Evolutionary conservation across 2,329 filamentous ascomycete genomes (phyloP), one percentile per base, ranked within the genome.

Genomic region (Colletotrichum musae): DNA sequence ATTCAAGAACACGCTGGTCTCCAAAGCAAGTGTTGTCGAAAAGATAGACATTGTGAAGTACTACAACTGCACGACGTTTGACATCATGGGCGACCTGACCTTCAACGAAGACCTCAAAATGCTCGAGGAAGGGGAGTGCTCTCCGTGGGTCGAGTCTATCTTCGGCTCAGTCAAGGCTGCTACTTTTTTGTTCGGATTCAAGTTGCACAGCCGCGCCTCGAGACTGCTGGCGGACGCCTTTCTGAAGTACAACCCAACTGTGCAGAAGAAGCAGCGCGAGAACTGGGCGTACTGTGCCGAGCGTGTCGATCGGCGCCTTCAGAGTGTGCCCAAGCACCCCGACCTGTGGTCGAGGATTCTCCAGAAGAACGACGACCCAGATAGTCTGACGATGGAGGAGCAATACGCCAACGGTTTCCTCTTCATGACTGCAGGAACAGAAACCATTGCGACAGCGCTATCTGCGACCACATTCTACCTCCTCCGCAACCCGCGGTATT

Each of bases 311-410:
- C 6, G 58, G 26, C 48, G 58, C 28, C 58, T 62, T 2, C 48
- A 45, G 16, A 21, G 48, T 4, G 16, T 12, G 12, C 58, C 58
- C 32, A 36, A 36, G 6, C 58, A 62, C 21, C 58, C 60, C 2
- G 60, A 63, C 18, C 28, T 63, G 26, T 63, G 60, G 60, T 63
- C 60, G 9, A 63, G 60, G 16, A 63, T 63, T 7, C 50, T 63
- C 9, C 41, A 45, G 26, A 63, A 56, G 51, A 54, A 39, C 6
- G 52, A 56, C 2, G 60, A 63, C 15, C 18, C 60, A 3, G 60
- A 63, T 18, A 47, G 60, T 7, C 15, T 63, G 0, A 63, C 60
- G 9, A 63, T 63, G 60, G 60, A 63, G 48, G 60, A 63, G 18
- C 60, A 63, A 26, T 63, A 63, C 18, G 60, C 60, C 26, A 63